Conservation (phyloP, 305 asterid species). For the Coffea humblotiana region DNA sequence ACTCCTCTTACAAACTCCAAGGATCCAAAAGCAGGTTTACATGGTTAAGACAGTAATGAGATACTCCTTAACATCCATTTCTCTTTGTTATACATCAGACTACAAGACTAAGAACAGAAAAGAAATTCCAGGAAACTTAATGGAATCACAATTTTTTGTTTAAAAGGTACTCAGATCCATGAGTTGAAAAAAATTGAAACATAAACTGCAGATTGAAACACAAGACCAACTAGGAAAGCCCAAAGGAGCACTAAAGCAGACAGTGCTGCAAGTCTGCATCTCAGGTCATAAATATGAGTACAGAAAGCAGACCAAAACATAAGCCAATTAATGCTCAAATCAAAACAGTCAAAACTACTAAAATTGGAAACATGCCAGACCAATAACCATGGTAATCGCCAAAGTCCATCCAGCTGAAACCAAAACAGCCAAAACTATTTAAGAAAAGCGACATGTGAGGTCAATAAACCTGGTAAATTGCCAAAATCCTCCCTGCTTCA, state of each 20-base stretch:
- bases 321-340: not conserved
- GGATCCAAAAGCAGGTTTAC: not conserved
- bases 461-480: slow-evolving; percentile 69
- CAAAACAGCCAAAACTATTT: not conserved
- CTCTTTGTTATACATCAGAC: not conserved
- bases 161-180: not conserved
- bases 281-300: not conserved
- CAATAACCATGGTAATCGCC: slow-evolving; percentile 63
- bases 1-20: not conserved
- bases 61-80: not conserved
- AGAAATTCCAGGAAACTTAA: not conserved
- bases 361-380: slow-evolving; percentile 13
- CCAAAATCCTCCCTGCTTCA: slow-evolving; percentile 90
- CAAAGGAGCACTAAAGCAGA: not conserved
- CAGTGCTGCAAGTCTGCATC: not conserved
- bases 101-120: not conserved
- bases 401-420: slow-evolving; percentile 84
- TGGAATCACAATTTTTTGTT: not conserved
- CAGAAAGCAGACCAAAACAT: not conserved
- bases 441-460: slow-evolving; percentile 12
- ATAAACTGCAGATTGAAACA: not conserved
- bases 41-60: not conserved
- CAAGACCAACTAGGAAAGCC: not conserved
- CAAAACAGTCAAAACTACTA: not conserved
- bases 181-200: not conserved